Evolutionary conservation across 78 protist genomes (phyloP).

Genomic region (Dictyostelium brefeldianum): DNA sequence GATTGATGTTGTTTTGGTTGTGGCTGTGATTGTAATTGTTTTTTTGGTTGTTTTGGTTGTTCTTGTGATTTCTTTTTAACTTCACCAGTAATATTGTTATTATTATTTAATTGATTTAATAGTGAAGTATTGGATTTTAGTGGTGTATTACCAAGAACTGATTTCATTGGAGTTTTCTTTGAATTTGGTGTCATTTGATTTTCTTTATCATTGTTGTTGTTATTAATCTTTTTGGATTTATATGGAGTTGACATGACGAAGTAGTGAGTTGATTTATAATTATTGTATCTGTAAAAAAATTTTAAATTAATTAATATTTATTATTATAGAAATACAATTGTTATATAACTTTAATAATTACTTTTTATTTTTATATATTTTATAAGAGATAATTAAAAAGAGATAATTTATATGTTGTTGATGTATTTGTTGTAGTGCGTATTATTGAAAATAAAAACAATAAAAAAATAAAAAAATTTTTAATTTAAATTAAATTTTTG

Average conservation of each 20-base stretch:
- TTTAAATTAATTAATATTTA: no score
- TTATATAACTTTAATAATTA: no score
- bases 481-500: no score
- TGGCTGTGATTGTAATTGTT: not conserved
- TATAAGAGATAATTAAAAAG: no score
- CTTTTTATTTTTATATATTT: no score
- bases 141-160: not conserved
- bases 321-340: no score
- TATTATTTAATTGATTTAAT: constrained; percentile 12
- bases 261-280: no score
- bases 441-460: no score
- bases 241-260: not conserved
- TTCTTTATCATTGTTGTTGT: not conserved
- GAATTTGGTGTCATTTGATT: not conserved
- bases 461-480: no score
- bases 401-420: no score
- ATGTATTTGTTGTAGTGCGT: no score
- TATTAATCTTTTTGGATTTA: not conserved
- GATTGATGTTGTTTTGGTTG: not conserved
- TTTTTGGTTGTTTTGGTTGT: not conserved
- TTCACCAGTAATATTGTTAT: not conserved
- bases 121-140: not conserved
- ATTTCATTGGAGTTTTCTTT: not conserved
- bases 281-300: no score
- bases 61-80: not conserved